Conservation (phyloP, 768 basidiomycete genomes). For the Boletus reticuloceps region DNA sequence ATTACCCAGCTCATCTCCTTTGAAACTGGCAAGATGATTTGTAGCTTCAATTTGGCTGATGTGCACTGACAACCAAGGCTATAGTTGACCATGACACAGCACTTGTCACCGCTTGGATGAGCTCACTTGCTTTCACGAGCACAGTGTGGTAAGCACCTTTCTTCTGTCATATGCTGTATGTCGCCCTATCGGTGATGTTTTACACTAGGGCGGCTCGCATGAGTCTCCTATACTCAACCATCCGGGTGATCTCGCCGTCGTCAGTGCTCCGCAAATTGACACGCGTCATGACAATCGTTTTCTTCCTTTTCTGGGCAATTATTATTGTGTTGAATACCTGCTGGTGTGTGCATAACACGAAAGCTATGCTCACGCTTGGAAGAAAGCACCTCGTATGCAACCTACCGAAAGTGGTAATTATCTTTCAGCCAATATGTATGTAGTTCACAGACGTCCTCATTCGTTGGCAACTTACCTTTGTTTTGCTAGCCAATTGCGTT, state of each 20-base stretch:
- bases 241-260: background rate
- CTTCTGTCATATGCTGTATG: background rate
- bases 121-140: background rate
- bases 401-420: background rate
- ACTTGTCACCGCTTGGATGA: background rate
- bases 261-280: background rate
- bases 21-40: background rate
- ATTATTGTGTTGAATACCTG: background rate
- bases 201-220: background rate
- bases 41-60: background rate
- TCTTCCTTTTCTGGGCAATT: background rate
- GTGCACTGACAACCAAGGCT: background rate
- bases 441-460: background rate
- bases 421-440: slow-evolving; percentile 10
- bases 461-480: background rate
- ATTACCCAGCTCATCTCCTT: background rate
- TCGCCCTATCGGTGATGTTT: background rate
- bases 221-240: background rate
- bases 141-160: background rate
- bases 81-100: background rate
- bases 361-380: background rate
- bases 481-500: slow-evolving; percentile 1
- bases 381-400: background rate
- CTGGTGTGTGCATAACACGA: background rate
- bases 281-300: background rate